These are phyloP conservation scores for Aspergillus aculeatus DNA, from an alignment of 2,329 filamentous ascomycete genomes.

Conservation along the genomic window DNA sequence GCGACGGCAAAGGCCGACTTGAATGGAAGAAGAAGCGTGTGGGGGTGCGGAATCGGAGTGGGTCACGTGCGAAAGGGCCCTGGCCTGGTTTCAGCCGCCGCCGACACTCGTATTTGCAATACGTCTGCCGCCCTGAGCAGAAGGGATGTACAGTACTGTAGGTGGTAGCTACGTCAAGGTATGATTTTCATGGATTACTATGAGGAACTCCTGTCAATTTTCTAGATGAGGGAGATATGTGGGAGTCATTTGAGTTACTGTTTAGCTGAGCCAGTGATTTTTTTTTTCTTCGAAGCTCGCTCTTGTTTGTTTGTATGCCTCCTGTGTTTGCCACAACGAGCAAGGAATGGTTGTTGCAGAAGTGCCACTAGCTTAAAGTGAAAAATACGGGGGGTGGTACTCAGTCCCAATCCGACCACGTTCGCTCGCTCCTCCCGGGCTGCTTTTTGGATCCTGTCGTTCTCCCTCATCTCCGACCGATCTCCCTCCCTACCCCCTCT, in stretches of 20 bases:
- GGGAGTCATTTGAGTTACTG: no score
- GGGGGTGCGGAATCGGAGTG: slow-evolving; percentile 11
- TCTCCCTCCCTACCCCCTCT: neutral
- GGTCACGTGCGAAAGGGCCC: slow-evolving; percentile 21
- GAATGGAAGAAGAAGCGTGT: slow-evolving; percentile 4
- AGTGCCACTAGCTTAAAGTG: slow-evolving; percentile 3
- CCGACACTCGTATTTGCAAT: slow-evolving; percentile 19
- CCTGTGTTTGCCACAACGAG: neutral
- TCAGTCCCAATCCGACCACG: slow-evolving; percentile 34
- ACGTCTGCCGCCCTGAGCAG: neutral
- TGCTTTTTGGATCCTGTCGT: slow-evolving; percentile 23
- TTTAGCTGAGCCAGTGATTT: no score
- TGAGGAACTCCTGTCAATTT: neutral
- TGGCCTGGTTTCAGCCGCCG: slow-evolving; percentile 7
- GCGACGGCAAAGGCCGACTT: neutral
- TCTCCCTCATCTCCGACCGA: slow-evolving; percentile 8
- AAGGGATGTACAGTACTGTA: neutral
- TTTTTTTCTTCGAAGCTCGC: no score
- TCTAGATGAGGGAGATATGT: no score
- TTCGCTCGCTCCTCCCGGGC: slow-evolving; percentile 38
- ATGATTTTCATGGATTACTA: no score
- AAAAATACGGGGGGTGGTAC: slow-evolving; percentile 12
- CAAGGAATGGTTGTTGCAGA: neutral
- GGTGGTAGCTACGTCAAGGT: no score
- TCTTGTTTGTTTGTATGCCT: neutral